These are phyloP conservation scores for Microcera coccophila DNA, from an alignment of 2,329 filamentous ascomycete genomes.

Conservation along the genomic window DNA sequence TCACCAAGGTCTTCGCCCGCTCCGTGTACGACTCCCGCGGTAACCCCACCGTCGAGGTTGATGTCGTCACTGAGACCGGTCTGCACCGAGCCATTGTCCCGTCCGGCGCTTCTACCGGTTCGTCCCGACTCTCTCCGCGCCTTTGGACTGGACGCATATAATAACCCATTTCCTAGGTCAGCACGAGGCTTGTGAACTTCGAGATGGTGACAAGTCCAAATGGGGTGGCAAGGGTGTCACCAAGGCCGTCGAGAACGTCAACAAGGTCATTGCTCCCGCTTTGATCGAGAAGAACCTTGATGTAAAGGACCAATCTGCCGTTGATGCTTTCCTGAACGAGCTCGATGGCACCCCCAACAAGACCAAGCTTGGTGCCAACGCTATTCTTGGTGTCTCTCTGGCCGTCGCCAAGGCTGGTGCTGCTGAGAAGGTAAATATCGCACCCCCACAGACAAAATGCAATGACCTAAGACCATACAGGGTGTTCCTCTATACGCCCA, in stretches of 20 bases:
- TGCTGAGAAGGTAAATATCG: conserved; percentile 65
- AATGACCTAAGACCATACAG: conserved; percentile 34
- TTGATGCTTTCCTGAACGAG: conserved; percentile 80
- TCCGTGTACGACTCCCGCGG: conserved; percentile 97
- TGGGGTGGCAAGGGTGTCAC: conserved; percentile 85
- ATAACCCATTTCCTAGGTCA: conserved; percentile 56
- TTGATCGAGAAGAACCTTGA: conserved; percentile 79
- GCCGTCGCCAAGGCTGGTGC: conserved; percentile 85
- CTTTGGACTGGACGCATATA: conserved; percentile 20
- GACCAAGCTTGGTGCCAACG: conserved; percentile 83
- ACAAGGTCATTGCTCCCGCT: conserved; percentile 72
- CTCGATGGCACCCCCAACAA: conserved; percentile 85
- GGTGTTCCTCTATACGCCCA: conserved; percentile 82
- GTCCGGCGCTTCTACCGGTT: conserved; percentile 91
- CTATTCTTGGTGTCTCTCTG: conserved; percentile 80
- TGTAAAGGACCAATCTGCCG: conserved; percentile 79
- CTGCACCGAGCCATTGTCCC: conserved; percentile 97
- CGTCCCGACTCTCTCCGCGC: conserved; percentile 35
- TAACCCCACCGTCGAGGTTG: conserved; percentile 98
- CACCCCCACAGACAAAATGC: background rate
- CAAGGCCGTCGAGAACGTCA: conserved; percentile 84
- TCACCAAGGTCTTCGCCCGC: conserved; percentile 86
- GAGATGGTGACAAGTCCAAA: conserved; percentile 82
- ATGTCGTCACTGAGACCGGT: conserved; percentile 92
- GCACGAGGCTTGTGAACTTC: conserved; percentile 87